These are phyloP conservation scores for Pharus latifolius DNA, from an alignment of 176 grass and related monocot genomes.

Conservation along the genomic window DNA sequence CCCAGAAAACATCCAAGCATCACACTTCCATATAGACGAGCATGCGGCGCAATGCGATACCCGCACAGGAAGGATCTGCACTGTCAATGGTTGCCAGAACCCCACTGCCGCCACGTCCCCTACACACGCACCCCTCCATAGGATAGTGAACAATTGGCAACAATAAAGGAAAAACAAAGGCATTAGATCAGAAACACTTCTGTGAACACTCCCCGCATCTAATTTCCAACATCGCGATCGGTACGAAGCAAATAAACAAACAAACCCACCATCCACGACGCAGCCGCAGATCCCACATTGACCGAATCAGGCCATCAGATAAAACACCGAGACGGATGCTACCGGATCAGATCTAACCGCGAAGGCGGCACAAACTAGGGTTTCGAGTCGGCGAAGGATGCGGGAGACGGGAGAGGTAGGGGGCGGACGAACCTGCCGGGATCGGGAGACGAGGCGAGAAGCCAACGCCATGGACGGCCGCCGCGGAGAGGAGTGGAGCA, in stretches of 20 bases:
- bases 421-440: slow-evolving; percentile 48
- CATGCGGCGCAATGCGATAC: too few species aligned
- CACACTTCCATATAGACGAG: too few species aligned
- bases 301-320: not conserved
- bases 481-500: not conserved
- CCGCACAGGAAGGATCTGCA: too few species aligned
- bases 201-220: not conserved
- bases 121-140: too few species aligned
- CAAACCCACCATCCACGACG: too few species aligned
- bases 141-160: too few species aligned
- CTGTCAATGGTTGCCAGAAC: too few species aligned
- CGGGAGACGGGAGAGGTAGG: not conserved
- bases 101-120: too few species aligned
- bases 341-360: slow-evolving; percentile 22
- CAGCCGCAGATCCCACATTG: not conserved
- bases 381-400: not conserved
- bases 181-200: not conserved
- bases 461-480: slow-evolving; percentile 70
- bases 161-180: too few species aligned
- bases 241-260: not conserved
- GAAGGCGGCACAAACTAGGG: not conserved
- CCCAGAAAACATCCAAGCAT: too few species aligned
- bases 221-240: not conserved
- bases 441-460: slow-evolving; percentile 67
- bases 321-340: not conserved